Percentiles rank a stretch among this genome's conserved stretches.
These are phyloP conservation scores for Rhodosporidiobolus odoratus DNA, from an alignment of 768 basidiomycete species.

Conservation along the genomic window DNA sequence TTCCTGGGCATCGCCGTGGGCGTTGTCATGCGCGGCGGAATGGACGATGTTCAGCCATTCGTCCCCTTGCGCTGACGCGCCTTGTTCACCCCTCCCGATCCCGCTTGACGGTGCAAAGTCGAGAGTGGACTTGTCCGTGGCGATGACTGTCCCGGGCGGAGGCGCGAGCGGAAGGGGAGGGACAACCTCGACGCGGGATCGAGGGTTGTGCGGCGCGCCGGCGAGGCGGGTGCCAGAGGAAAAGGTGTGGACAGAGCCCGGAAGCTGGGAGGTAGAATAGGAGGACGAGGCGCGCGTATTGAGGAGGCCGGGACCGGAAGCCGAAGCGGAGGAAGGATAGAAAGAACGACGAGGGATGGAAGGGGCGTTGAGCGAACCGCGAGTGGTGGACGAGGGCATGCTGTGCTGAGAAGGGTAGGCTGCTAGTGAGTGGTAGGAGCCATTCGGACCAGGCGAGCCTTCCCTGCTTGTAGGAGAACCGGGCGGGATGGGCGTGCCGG, in stretches of 20 bases:
- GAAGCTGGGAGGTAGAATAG: not conserved
- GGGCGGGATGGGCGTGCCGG: constrained; percentile 2
- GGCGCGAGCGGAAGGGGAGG: constrained; percentile 62
- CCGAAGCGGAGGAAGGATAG: constrained; percentile 12
- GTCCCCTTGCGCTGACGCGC: not conserved
- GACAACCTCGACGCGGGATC: constrained; percentile 62
- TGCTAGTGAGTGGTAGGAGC: not conserved
- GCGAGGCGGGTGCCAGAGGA: constrained; percentile 46
- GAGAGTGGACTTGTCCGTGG: constrained; percentile 36
- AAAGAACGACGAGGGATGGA: constrained; percentile 16
- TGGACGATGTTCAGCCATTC: constrained; percentile 1
- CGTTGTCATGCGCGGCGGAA: not conserved
- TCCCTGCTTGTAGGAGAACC: not conserved
- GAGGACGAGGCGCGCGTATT: constrained; percentile 19
- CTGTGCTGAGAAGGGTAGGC: constrained; percentile 4
- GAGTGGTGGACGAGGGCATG: constrained; percentile 8
- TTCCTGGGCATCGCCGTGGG: not conserved
- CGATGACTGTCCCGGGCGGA: constrained; percentile 42
- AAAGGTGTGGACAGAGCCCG: not conserved
- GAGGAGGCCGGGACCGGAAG: constrained; percentile 5
- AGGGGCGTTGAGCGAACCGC: constrained; percentile 15
- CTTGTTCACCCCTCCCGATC: constrained; percentile 13
- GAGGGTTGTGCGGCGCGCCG: constrained; percentile 60
- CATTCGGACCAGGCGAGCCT: constrained; percentile 4
- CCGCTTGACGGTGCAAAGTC: constrained; percentile 34